These are phyloP conservation scores for Coprinopsis sp. DNA, from an alignment of 768 basidiomycete species.

Conservation along the genomic window DNA sequence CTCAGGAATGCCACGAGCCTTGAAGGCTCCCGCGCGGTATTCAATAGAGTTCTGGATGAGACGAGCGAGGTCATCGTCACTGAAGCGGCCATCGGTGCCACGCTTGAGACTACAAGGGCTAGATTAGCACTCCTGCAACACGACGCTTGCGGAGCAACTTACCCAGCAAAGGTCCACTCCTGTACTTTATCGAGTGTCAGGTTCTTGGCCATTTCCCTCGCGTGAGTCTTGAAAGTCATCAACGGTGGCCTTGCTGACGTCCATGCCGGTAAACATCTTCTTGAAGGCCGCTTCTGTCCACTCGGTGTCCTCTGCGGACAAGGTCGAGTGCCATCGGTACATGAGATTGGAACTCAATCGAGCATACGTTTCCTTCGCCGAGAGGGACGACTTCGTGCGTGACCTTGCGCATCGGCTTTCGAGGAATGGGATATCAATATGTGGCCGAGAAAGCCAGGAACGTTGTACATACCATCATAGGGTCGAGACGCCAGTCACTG, in stretches of 20 bases:
- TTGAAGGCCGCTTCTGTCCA: constrained; percentile 53
- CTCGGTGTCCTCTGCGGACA: constrained; percentile 48
- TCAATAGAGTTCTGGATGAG: constrained; percentile 62
- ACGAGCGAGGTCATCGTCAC: constrained; percentile 56
- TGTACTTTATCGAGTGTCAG: constrained; percentile 25
- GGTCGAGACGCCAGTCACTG: constrained; percentile 61
- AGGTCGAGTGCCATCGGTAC: constrained; percentile 63
- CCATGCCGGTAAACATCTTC: constrained; percentile 34
- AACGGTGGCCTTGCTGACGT: constrained; percentile 35
- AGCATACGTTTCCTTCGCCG: constrained; percentile 72
- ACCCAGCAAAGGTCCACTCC: constrained; percentile 57
- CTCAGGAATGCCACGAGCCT: constrained; percentile 65
- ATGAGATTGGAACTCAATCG: constrained; percentile 71
- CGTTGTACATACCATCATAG: constrained; percentile 45
- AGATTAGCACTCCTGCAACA: neutral
- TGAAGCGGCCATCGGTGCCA: constrained; percentile 50
- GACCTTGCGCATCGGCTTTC: constrained; percentile 46
- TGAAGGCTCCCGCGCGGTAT: constrained; percentile 55
- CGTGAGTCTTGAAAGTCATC: constrained; percentile 36
- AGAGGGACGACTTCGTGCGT: constrained; percentile 52
- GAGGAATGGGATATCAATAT: neutral
- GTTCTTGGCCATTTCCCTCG: constrained; percentile 24
- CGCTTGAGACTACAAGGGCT: constrained; percentile 40
- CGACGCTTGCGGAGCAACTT: constrained; percentile 13
- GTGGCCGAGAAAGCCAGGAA: neutral